Evolutionary conservation across 495 filamentous ascomycete species (phyloP), one percentile per base, ranked within the genome.

Genomic region (Lentithecium fluviatile): DNA sequence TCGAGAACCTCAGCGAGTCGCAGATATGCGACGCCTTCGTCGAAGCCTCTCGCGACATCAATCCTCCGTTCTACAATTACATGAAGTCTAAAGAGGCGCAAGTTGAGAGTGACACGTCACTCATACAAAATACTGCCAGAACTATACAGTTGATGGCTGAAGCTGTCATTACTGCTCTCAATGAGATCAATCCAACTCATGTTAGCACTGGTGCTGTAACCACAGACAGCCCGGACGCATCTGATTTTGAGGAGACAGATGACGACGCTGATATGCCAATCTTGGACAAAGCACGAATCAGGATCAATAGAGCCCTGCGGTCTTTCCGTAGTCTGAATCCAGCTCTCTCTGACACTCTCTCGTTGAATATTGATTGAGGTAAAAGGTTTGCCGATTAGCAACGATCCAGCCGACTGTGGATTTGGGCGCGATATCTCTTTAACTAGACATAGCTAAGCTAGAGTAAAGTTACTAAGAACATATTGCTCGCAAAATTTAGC

Each of bases 151-250:
- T 21, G 8, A 51, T 51, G 11, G 12, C 24, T 24, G 29, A 51
- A 11, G 23, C 47, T 13, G 11, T 51, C 29, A 21, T 51, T 51
- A 51, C 23, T 24, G 24, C 24, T 13, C 47, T 51, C 29, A 51
- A 51, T 51, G 29, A 51, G 24, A 51, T 51, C 29, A 51, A 51
- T 51, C 47, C 17, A 24, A 24, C 21, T 8, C 29, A 51, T 51
- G 29, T 17, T 24, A 51, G 13, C 17, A 51, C 24, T 29, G 23
- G 47, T 17, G 21, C 29, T 38, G 15, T 38, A 38, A 38, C 15
- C 7, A 38, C 15, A 8, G 15, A 15, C 15, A 38, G 36, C 15
- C 36, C 15, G 15, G 15, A 15, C 15, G 15, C 8, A 8, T 8
- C 15, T 8, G 15, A 15, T 15, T 38, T 38, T 8, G 36, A 38